Percentiles rank a stretch among this genome's conserved stretches.
These are phyloP conservation scores for Aureococcus anophagefferens DNA, from an alignment of 108 stramenopile genomes.

Conservation along the genomic window DNA sequence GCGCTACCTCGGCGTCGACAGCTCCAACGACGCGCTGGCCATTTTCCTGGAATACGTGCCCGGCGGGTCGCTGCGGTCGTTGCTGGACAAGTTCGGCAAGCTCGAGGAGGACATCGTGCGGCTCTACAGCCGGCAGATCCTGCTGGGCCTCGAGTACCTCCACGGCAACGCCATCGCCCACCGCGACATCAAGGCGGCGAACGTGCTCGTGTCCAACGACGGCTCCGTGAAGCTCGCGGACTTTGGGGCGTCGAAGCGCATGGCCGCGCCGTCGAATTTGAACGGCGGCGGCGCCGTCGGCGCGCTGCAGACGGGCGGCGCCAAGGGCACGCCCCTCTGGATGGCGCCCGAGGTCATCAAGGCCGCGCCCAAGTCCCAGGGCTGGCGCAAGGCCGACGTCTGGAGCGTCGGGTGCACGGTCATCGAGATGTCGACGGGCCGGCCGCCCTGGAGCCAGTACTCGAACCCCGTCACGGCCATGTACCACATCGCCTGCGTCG, in stretches of 20 bases:
- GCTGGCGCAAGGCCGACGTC: conserved; percentile 50
- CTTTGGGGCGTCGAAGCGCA: conserved; percentile 44
- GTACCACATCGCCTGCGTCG: conserved; percentile 33
- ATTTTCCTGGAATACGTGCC: conserved; percentile 46
- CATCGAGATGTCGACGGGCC: conserved; percentile 55
- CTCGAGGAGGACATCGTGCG: conserved; percentile 23
- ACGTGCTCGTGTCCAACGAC: conserved; percentile 36
- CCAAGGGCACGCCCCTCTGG: conserved; percentile 57
- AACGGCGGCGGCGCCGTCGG: not conserved
- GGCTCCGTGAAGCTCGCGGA: conserved; percentile 54
- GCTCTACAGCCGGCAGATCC: conserved; percentile 37
- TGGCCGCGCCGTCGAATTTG: not conserved
- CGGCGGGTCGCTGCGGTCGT: conserved; percentile 21
- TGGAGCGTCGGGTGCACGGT: conserved; percentile 60
- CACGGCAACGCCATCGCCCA: conserved; percentile 51
- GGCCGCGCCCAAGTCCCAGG: not conserved
- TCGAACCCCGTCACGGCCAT: conserved; percentile 36
- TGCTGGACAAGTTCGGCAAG: conserved; percentile 27
- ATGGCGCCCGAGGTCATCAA: conserved; percentile 59
- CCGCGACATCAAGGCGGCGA: conserved; percentile 54
- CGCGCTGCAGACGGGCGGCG: conserved; percentile 12
- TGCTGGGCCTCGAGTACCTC: conserved; percentile 50
- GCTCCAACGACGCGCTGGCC: conserved; percentile 5
- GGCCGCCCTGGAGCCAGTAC: conserved; percentile 39
- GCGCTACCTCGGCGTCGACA: conserved; percentile 36